Base-by-base conservation (phyloP, 805 yeast genomes). In the Kluyveromyces aestuarii region DNA sequence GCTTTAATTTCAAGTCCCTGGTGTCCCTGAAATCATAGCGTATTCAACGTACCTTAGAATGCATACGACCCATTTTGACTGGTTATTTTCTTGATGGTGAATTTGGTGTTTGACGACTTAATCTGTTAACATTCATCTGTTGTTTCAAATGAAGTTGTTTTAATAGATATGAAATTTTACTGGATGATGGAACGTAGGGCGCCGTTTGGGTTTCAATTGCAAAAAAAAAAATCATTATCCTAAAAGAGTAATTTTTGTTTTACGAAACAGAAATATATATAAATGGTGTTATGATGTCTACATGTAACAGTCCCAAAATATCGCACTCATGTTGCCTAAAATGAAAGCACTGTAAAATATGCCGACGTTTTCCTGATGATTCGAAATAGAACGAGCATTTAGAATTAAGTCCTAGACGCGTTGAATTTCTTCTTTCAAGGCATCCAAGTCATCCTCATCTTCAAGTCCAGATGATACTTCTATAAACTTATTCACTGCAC, bases 21-120 rank as follows among this genome's bases (percentile, higher is more conserved):
- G n/a, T 38, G 25, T 38, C 25, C 40, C 40, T 38, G 40, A 38
- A 50, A 10, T 4, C 13, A 38, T 17, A 19, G 40, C n/a, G 17
- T 38, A 17, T 13, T 51, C 55, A 74, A 85, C 95, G 80, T 85
- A 86, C 95, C 75, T 86, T 78, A 79, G 96, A 86, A 88, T 91
- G 98, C 90, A 91, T 83, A 81, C 99, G 96, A 90, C 96, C 99
- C 99, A 91, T 91, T 74, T 80, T 86, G 82, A 76, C 69, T 72
- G 73, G 66, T 72, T 70, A 11, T 66, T 62, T 69, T 33, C 10
- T 43, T 33, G 36, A 27, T 25, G 44, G 35, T 41, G n/a, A 30
- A 11, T 30, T 30, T 13, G 35, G 35, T 30, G 35, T 11, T 30
- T 10, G 14, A 13, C 3, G 35, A 7, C 3, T 21, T 21, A 6